These are phyloP conservation scores for Gossypium aridum DNA, from an alignment of 441 rosid genomes.

Conservation along the genomic window DNA sequence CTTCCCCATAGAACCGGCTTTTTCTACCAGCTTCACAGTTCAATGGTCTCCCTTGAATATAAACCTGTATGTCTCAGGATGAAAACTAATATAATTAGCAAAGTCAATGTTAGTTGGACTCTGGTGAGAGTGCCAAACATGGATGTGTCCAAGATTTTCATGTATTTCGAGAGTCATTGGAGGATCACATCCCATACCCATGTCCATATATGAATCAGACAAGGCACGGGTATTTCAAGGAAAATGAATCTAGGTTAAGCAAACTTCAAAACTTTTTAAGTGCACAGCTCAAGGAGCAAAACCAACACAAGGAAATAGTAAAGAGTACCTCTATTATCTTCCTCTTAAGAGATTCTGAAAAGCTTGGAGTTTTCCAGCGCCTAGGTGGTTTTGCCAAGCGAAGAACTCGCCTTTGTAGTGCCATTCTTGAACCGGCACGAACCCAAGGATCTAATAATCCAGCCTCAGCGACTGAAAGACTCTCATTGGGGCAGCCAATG, in stretches of 20 bases:
- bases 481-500: slow-evolving; percentile 57
- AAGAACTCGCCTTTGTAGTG: slow-evolving; percentile 75
- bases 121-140: background rate
- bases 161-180: background rate
- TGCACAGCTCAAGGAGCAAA: slow-evolving; percentile 10
- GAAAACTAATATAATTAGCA: background rate
- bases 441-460: slow-evolving; percentile 84
- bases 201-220: background rate
- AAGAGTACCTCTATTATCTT: slow-evolving; percentile 60
- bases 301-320: background rate
- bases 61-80: slow-evolving; percentile 37
- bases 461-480: slow-evolving; percentile 74
- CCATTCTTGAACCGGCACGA: slow-evolving; percentile 87
- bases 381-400: slow-evolving; percentile 93
- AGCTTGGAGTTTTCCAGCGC: slow-evolving; percentile 84
- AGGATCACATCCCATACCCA: background rate
- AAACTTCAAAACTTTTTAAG: background rate
- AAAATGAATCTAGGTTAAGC: background rate
- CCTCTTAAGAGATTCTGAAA: slow-evolving; percentile 41
- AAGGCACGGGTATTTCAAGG: background rate
- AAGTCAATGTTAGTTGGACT: background rate
- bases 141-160: background rate
- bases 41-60: slow-evolving; percentile 79
- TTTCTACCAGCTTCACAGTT: slow-evolving; percentile 70
- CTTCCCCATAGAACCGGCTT: slow-evolving; percentile 84